A percentile compares a stretch with the other conserved stretches of the same genome.
Evolutionary conservation across 1,284 basidiomycete species (phyloP).

Genomic region (Sporisorium iseilematis-ciliati): DNA sequence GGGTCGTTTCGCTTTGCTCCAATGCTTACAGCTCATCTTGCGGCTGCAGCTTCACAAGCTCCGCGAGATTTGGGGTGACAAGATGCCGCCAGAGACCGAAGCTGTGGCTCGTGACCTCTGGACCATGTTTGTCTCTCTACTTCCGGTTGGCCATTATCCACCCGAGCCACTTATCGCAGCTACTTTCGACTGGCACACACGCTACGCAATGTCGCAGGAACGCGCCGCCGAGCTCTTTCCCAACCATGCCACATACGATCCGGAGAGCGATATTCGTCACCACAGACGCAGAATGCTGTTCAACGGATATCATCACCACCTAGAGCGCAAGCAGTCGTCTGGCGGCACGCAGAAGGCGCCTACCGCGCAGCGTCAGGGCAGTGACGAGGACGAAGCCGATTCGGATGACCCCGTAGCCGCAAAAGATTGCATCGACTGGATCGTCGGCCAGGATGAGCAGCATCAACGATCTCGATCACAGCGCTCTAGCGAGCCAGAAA

Average conservation of each 20-base stretch:
- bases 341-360: not conserved
- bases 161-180: constrained; percentile 52
- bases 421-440: constrained; percentile 41
- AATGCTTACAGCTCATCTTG: constrained; percentile 59
- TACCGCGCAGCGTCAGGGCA: not conserved
- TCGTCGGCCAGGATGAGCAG: constrained; percentile 32
- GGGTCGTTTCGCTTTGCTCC: constrained; percentile 46
- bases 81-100: constrained; percentile 53
- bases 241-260: constrained; percentile 32
- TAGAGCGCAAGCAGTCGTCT: constrained; percentile 19
- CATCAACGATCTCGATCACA: constrained; percentile 14
- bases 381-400: constrained; percentile 14
- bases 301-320: constrained; percentile 26
- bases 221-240: constrained; percentile 39
- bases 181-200: constrained; percentile 51
- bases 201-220: constrained; percentile 35
- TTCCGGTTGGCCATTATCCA: constrained; percentile 41
- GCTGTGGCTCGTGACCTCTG: constrained; percentile 60
- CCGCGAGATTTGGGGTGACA: constrained; percentile 33
- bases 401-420: constrained; percentile 37
- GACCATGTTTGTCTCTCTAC: constrained; percentile 55
- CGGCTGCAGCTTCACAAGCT: constrained; percentile 57
- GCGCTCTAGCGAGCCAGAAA: constrained; percentile 35
- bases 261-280: constrained; percentile 37
- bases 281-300: constrained; percentile 42